Evolutionary conservation across 2,329 filamentous ascomycete species (phyloP).

Genomic region (Knufia petricola): DNA sequence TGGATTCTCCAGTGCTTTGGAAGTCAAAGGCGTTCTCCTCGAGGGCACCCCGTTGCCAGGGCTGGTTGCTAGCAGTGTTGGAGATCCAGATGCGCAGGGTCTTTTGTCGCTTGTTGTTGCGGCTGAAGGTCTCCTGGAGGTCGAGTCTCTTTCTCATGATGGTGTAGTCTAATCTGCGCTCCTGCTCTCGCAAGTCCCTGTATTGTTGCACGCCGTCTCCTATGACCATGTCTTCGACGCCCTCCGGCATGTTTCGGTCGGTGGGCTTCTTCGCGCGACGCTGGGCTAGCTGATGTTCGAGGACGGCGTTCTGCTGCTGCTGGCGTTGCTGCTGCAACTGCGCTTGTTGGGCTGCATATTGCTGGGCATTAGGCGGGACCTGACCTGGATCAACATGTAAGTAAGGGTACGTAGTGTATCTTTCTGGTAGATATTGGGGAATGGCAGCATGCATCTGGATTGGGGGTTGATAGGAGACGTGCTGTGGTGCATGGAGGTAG

Average conservation of each 20-base stretch:
- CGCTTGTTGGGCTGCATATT: conserved; percentile 17
- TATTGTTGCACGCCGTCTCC: conserved; percentile 77
- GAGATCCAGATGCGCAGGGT: conserved; percentile 89
- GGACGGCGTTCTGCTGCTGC: conserved; percentile 20
- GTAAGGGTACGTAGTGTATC: conserved; percentile 5
- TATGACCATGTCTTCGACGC: conserved; percentile 70
- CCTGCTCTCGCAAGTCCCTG: conserved; percentile 71
- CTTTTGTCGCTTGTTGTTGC: conserved; percentile 67
- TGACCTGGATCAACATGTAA: conserved; percentile 13
- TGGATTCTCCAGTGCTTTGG: conserved; percentile 63
- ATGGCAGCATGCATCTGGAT: neutral
- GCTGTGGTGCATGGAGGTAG: neutral
- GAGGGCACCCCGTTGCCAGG: conserved; percentile 68
- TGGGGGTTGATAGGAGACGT: neutral
- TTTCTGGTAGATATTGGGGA: conserved; percentile 1
- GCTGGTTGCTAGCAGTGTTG: conserved; percentile 89
- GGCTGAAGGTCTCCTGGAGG: conserved; percentile 69
- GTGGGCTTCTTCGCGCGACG: conserved; percentile 81
- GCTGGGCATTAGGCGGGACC: conserved; percentile 13
- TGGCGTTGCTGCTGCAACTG: conserved; percentile 20
- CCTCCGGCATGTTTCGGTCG: conserved; percentile 89
- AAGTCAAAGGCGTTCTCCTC: conserved; percentile 74
- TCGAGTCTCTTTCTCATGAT: conserved; percentile 93
- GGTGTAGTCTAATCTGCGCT: conserved; percentile 79
- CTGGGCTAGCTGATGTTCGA: conserved; percentile 44